Conservation (phyloP, 805 yeast genomes). For the Candida maris region DNA sequence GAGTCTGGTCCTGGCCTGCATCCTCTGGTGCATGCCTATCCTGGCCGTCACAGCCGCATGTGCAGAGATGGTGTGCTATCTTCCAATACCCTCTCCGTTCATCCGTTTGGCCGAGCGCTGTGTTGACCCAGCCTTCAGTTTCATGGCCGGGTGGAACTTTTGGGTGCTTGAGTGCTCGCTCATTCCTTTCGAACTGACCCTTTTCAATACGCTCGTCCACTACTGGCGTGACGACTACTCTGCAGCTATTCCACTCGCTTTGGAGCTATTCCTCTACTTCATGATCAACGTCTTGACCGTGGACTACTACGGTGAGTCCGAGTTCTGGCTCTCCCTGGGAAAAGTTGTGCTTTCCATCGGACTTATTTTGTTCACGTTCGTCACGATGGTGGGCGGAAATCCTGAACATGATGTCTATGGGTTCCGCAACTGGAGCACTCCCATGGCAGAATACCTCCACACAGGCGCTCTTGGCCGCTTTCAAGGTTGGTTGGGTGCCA, state of each 20-base stretch:
- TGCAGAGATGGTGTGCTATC: slow-evolving; percentile 45
- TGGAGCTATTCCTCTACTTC: slow-evolving; percentile 40
- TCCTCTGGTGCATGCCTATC: slow-evolving; percentile 41
- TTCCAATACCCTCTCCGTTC: slow-evolving; percentile 48
- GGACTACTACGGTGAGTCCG: slow-evolving; percentile 44
- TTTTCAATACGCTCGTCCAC: slow-evolving; percentile 44
- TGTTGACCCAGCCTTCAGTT: slow-evolving; percentile 42
- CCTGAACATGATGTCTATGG: slow-evolving; percentile 41
- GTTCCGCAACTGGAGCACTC: slow-evolving; percentile 32
- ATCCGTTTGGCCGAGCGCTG: slow-evolving; percentile 44
- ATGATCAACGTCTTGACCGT: slow-evolving; percentile 43
- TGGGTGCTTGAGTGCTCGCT: slow-evolving; percentile 46
- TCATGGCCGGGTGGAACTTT: slow-evolving; percentile 48
- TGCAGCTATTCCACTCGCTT: slow-evolving; percentile 42
- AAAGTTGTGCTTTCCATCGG: slow-evolving; percentile 44
- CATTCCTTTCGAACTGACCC: slow-evolving; percentile 47
- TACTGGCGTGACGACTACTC: slow-evolving; percentile 46
- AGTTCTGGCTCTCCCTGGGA: slow-evolving; percentile 43
- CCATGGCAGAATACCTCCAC: slow-evolving; percentile 34
- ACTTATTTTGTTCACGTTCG: slow-evolving; percentile 39
- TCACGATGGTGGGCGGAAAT: slow-evolving; percentile 51
- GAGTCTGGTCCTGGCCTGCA: slow-evolving; percentile 37
- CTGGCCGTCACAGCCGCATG: slow-evolving; percentile 39
- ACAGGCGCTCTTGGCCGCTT: slow-evolving; percentile 44
- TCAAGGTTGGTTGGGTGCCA: slow-evolving; percentile 41